These are phyloP conservation scores for Epichloe typhina DNA, from an alignment of 2,329 filamentous ascomycete genomes.

Conservation along the genomic window DNA sequence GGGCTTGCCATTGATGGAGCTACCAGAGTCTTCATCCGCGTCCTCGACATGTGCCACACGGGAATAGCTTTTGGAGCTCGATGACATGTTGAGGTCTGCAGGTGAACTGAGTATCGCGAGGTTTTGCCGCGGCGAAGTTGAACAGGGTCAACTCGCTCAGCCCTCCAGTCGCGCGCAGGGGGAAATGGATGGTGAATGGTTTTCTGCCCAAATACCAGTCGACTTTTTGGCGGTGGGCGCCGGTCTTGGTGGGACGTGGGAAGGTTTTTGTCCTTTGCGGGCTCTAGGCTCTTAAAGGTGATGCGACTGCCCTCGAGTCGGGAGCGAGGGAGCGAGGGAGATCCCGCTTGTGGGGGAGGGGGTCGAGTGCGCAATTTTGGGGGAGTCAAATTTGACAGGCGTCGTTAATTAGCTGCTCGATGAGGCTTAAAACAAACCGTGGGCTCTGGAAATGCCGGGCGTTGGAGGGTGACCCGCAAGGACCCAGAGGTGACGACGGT, in stretches of 20 bases:
- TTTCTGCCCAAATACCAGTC: neutral
- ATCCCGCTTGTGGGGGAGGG: constrained; percentile 2
- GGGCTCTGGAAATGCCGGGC: neutral
- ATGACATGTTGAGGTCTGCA: constrained; percentile 27
- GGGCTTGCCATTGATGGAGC: constrained; percentile 25
- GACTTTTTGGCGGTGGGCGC: constrained; percentile 3
- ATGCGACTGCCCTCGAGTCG: neutral
- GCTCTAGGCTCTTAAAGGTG: constrained; percentile 1
- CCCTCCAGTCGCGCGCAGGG: neutral
- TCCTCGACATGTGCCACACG: constrained; percentile 36
- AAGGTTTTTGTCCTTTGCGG: neutral
- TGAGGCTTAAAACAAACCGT: neutral
- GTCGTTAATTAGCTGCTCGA: neutral
- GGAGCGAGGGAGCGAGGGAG: constrained; percentile 7
- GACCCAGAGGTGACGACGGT: neutral
- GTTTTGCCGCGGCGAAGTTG: neutral
- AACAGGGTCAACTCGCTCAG: neutral
- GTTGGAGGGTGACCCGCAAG: neutral
- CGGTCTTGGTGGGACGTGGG: constrained; percentile 1
- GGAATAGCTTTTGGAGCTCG: constrained; percentile 16
- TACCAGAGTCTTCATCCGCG: constrained; percentile 32
- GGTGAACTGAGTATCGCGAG: constrained; percentile 3
- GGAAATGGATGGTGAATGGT: neutral
- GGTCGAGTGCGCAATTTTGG: neutral
- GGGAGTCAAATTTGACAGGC: neutral